These are phyloP conservation scores for Dictyostelium intermedium DNA, from an alignment of 78 protist genomes.

Conservation along the genomic window DNA sequence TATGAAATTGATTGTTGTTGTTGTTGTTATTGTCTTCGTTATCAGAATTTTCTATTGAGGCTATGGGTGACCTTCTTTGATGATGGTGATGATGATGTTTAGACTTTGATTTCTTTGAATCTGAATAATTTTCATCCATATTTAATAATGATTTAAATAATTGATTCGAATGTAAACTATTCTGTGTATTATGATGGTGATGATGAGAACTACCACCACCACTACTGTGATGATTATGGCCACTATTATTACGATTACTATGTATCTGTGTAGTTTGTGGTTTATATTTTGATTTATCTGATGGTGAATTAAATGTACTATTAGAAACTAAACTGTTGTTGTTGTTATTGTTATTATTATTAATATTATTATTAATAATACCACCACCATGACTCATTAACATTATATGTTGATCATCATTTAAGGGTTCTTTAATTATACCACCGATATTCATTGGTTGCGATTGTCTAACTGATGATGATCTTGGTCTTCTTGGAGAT, in stretches of 20 bases:
- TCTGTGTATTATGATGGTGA: not conserved
- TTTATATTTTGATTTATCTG: not conserved
- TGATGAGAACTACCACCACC: not conserved
- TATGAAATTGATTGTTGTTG: not conserved
- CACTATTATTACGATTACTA: not conserved
- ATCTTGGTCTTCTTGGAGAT: conserved; percentile 9
- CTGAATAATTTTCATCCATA: not conserved
- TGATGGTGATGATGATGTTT: not conserved
- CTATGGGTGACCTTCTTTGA: conserved; percentile 2
- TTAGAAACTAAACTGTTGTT: not conserved
- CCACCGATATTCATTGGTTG: not conserved
- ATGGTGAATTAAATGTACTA: not conserved
- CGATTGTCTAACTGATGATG: not conserved
- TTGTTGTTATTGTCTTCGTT: not conserved
- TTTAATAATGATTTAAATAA: not conserved
- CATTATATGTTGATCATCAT: conserved; percentile 9
- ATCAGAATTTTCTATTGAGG: not conserved
- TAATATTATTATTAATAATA: not conserved
- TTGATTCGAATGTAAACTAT: not conserved
- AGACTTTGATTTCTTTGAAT: not conserved
- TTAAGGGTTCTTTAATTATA: not conserved
- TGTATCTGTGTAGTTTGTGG: not conserved
- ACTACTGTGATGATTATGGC: not conserved
- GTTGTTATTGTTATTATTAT: not conserved
- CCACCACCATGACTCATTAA: not conserved